Evolutionary conservation across 352 stramenopile species (phyloP).

Genomic region (Pythium aquatile): DNA sequence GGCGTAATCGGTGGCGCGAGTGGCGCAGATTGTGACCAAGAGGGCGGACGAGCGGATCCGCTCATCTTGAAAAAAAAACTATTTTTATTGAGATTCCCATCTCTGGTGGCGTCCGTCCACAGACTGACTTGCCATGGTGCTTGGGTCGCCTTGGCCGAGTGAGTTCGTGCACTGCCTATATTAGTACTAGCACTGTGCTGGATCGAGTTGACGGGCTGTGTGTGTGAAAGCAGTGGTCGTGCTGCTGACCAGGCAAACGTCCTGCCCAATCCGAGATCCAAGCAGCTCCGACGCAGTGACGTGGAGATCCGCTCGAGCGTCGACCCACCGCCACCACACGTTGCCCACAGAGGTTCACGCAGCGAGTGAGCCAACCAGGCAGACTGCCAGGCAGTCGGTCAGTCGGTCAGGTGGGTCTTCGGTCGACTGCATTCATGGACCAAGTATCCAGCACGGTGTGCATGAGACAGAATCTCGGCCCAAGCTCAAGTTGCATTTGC

Average conservation of each 20-base stretch:
- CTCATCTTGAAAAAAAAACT: slow-evolving; percentile 9
- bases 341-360: background rate
- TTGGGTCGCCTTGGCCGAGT: background rate
- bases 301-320: background rate
- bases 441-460: background rate
- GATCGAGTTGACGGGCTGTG: background rate
- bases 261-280: background rate
- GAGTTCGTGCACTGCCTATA: no score
- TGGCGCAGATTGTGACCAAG: slow-evolving; percentile 15
- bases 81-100: slow-evolving; percentile 5
- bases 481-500: slow-evolving; percentile 30
- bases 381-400: background rate
- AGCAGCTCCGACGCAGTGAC: background rate
- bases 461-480: slow-evolving; percentile 27
- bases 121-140: background rate
- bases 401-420: background rate
- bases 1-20: slow-evolving; percentile 17
- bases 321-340: background rate
- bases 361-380: background rate
- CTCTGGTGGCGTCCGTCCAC: background rate
- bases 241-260: background rate
- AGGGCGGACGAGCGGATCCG: slow-evolving; percentile 18
- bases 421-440: background rate
- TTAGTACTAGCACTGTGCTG: no score
- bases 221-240: background rate